phyloP scores from a whole-genome alignment of 148 eudicot species.

The Silene uniflora region DNA sequence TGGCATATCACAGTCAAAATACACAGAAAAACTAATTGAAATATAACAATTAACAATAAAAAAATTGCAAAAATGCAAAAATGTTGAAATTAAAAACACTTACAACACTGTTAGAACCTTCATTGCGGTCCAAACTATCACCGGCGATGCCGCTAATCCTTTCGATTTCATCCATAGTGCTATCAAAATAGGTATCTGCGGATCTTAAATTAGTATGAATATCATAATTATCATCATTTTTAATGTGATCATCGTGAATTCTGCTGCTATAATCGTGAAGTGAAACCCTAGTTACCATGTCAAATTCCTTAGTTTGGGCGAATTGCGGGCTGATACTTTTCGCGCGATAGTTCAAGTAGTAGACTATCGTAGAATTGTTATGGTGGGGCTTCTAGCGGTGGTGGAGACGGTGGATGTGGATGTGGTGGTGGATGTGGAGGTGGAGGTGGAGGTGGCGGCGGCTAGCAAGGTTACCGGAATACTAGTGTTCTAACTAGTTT shows the following conservation, averaged over 20 bases:
- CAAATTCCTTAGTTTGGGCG: neutral
- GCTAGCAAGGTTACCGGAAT: neutral
- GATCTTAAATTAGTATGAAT: constrained; percentile 37
- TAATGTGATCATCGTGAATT: neutral
- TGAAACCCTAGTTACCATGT: constrained; percentile 56
- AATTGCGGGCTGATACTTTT: neutral
- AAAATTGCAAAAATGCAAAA: neutral
- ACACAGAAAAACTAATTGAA: neutral
- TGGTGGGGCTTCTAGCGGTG: too few relatives aligned
- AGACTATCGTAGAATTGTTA: neutral
- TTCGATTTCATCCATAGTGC: constrained; percentile 36
- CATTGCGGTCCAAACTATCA: constrained; percentile 50
- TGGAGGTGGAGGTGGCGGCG: neutral
- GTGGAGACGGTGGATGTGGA: neutral
- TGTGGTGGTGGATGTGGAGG: neutral
- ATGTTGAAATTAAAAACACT: too few relatives aligned
- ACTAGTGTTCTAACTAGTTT: neutral
- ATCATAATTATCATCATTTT: neutral
- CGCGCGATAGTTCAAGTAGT: neutral
- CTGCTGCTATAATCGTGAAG: constrained; percentile 33
- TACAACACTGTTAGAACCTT: constrained; percentile 58
- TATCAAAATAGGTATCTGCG: constrained; percentile 49
- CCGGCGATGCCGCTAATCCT: constrained; percentile 36
- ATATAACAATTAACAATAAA: neutral
- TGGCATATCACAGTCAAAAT: neutral